A percentile compares a stretch with the other conserved stretches of the same genome.
Conservation (phyloP, 208 protist species). For the Trypanosoma caninum region DNA sequence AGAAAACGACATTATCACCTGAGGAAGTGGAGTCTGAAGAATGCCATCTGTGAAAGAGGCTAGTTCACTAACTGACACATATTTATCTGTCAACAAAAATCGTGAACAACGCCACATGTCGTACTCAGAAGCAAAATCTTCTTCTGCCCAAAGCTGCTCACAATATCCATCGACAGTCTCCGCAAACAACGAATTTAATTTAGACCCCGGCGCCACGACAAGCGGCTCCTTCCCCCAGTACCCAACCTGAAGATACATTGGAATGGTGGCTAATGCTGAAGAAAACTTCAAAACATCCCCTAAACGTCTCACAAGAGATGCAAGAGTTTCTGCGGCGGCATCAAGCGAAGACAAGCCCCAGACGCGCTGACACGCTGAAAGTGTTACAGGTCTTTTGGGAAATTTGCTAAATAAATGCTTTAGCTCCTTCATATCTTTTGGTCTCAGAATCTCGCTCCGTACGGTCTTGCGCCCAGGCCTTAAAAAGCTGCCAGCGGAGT, state of each 20-base stretch:
- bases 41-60: background rate
- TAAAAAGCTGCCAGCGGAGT: no score
- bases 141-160: background rate
- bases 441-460: background rate
- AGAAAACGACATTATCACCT: slow-evolving; percentile 28
- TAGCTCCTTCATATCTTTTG: background rate
- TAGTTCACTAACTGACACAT: slow-evolving; percentile 10
- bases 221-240: slow-evolving; percentile 4
- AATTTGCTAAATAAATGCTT: background rate
- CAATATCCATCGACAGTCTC: background rate
- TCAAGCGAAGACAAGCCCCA: slow-evolving; percentile 14
- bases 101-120: slow-evolving; percentile 28
- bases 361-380: slow-evolving; percentile 18
- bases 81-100: slow-evolving; percentile 20
- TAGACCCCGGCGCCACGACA: background rate
- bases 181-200: background rate
- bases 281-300: background rate
- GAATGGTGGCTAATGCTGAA: background rate
- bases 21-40: slow-evolving; percentile 15
- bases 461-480: background rate
- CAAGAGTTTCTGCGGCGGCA: background rate
- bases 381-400: slow-evolving; percentile 8
- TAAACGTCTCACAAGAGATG: slow-evolving; percentile 5
- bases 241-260: slow-evolving; percentile 14
- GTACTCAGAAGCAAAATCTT: slow-evolving; percentile 25